Evolutionary conservation across 805 yeast species (phyloP), one percentile per base, ranked within the genome.

Genomic region (Alloascoidea africana): DNA sequence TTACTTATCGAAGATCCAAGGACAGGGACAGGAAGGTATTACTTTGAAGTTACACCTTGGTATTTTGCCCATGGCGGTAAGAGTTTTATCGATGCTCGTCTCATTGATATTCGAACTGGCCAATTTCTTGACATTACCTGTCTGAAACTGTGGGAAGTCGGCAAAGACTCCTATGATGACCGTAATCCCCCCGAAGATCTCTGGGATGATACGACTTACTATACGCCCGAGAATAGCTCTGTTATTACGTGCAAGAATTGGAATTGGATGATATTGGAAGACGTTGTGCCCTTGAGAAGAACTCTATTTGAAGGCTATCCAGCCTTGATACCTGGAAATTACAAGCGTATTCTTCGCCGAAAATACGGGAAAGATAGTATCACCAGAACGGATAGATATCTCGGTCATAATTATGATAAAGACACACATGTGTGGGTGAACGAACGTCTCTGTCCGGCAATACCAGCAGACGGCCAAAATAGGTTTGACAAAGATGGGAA

Each of bases 71-170:
- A 76, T 34, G 62, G 60, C 1, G 66, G 68, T 57, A 61, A 11
- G 49, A 73, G 42, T 63, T 68, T 41, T 56, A 71, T 55, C 15
- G 76, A 70, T 48, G 67, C 75, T 4, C 62, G 80, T 42, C 70
- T 76, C 47, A 70, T 76, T 39, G 83, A 76, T 49, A 60, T 65
- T 13, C 67, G 68, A 39, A 66, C 76, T 2, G 83, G 83, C 6
- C 50, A 65, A 6, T 76, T 70, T 46, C 59, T 76, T 39, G 81
- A 75, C 46, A 61, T 76, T 38, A 65, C 72, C 2, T 83, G 76
- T 3, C 47, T 66, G 27, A n/a, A n/a, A n/a, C n/a, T n/a, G n/a
- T 54, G 62, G 11, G 50, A 49, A 27, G 47, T 48, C 23, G 40
- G 38, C 32, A 43, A 41, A 4, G 38, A 36, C 18, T 44, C 39